Conservation (phyloP, 1,284 basidiomycete genomes). For the Pterulicium gracile region DNA sequence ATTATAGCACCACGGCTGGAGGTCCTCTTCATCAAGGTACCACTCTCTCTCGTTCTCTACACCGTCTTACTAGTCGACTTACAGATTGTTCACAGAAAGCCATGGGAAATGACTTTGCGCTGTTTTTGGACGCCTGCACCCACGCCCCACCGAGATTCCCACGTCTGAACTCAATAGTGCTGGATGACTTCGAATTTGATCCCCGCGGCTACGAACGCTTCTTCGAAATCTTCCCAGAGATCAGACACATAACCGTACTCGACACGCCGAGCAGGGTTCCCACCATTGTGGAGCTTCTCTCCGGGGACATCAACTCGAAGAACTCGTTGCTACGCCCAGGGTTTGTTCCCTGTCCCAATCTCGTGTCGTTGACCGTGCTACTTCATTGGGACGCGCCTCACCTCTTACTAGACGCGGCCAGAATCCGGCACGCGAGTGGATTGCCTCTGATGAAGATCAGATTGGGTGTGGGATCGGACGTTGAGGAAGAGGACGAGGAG, state of each 20-base stretch:
- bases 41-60: neutral
- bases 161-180: constrained; percentile 20
- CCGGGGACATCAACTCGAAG: neutral
- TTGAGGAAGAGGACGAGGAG: constrained; percentile 5
- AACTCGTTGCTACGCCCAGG: neutral
- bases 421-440: neutral
- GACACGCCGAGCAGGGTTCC: constrained; percentile 4
- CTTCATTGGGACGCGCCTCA: neutral
- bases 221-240: constrained; percentile 14
- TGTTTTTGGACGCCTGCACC: neutral
- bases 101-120: neutral
- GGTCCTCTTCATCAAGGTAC: neutral
- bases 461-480: constrained; percentile 4
- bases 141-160: neutral
- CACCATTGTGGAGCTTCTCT: neutral
- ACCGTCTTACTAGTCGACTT: neutral
- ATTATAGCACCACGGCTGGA: constrained; percentile 24
- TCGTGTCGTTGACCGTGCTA: neutral
- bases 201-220: constrained; percentile 23
- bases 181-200: constrained; percentile 26
- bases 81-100: neutral
- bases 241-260: constrained; percentile 21
- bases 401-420: neutral
- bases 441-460: neutral
- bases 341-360: neutral